These are phyloP conservation scores for Gautieria morchelliformis DNA, from an alignment of 768 basidiomycete species.

Conservation along the genomic window DNA sequence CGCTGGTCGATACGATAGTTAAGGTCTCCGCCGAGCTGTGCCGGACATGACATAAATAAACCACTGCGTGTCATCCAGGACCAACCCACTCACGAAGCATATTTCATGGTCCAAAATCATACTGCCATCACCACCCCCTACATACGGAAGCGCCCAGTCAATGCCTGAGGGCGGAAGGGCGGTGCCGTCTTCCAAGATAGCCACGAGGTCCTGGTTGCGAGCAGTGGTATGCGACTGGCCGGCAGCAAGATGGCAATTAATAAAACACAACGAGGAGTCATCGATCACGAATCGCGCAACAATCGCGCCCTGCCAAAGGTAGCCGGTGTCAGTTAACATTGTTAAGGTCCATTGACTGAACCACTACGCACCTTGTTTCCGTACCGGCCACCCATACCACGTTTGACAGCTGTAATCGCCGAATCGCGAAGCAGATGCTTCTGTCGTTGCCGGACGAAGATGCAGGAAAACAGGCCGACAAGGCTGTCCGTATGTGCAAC, in stretches of 20 bases:
- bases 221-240: slow-evolving; percentile 77
- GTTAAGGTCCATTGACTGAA: not conserved
- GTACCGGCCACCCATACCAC: slow-evolving; percentile 87
- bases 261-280: slow-evolving; percentile 87
- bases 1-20: slow-evolving; percentile 97
- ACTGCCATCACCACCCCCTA: slow-evolving; percentile 87
- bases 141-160: slow-evolving; percentile 55
- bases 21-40: slow-evolving; percentile 81
- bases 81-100: slow-evolving; percentile 56
- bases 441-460: slow-evolving; percentile 40
- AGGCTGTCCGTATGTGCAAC: slow-evolving; percentile 81
- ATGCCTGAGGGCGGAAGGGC: slow-evolving; percentile 45
- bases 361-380: slow-evolving; percentile 75
- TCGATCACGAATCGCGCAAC: slow-evolving; percentile 84
- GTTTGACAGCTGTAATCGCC: slow-evolving; percentile 75
- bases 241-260: slow-evolving; percentile 97
- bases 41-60: not conserved
- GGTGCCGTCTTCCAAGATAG: slow-evolving; percentile 73
- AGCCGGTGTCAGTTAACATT: not conserved
- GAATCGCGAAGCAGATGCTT: slow-evolving; percentile 44
- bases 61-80: not conserved
- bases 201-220: slow-evolving; percentile 80
- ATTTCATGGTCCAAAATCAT: slow-evolving; percentile 94
- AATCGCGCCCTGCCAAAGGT: slow-evolving; percentile 62
- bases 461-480: slow-evolving; percentile 74